Percentiles rank a stretch among this genome's conserved stretches.
Conservation (phyloP, 2,329 filamentous ascomycete species). For the Davidsoniella eucalypti region DNA sequence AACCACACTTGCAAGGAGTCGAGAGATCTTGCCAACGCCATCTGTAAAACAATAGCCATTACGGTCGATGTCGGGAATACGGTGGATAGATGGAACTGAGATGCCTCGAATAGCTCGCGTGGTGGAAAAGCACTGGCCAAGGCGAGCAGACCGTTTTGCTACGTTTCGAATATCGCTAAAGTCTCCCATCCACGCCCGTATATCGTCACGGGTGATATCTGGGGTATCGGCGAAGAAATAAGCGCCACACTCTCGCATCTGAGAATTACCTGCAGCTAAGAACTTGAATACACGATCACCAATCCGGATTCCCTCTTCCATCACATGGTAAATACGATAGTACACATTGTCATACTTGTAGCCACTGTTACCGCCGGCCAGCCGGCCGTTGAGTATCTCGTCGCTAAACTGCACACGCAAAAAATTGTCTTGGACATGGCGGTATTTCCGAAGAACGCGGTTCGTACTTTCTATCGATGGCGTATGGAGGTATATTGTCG, state of each 20-base stretch:
- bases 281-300: constrained; percentile 76
- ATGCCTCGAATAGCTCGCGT: constrained; percentile 58
- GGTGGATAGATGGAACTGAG: constrained; percentile 38
- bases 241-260: constrained; percentile 78
- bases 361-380: constrained; percentile 36
- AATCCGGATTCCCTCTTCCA: constrained; percentile 65
- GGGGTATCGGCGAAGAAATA: constrained; percentile 75
- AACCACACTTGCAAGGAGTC: constrained; percentile 56
- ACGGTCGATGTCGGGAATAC: constrained; percentile 53
- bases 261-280: constrained; percentile 86
- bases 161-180: constrained; percentile 67
- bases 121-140: constrained; percentile 93
- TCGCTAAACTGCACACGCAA: constrained; percentile 81
- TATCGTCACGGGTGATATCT: constrained; percentile 52
- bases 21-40: constrained; percentile 84
- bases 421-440: constrained; percentile 57
- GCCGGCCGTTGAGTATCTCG: constrained; percentile 47
- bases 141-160: constrained; percentile 76
- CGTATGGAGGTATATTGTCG: constrained; percentile 60
- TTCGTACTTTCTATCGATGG: constrained; percentile 79
- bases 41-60: constrained; percentile 68
- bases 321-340: constrained; percentile 51
- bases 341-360: constrained; percentile 53
- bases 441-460: constrained; percentile 61
- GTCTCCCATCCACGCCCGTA: constrained; percentile 73